Evolutionary conservation across 805 yeast genomes (phyloP).

Genomic region (Wickerhamiella spandovensis): DNA sequence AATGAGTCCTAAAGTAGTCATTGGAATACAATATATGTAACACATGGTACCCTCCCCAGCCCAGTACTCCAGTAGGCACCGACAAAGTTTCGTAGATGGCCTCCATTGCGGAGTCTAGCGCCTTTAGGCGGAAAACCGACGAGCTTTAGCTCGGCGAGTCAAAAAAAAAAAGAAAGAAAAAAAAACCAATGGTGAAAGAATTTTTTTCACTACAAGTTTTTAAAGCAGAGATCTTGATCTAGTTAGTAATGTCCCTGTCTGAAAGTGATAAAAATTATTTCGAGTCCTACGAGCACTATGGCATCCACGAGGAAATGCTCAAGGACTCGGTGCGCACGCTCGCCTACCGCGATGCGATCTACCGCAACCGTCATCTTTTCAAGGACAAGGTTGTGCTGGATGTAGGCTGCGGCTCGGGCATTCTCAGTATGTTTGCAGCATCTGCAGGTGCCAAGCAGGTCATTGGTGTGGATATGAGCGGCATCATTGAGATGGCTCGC

Average conservation of each 20-base stretch:
- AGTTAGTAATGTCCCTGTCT: not conserved
- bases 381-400: slow-evolving; percentile 90
- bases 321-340: slow-evolving; percentile 89
- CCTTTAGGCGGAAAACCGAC: too few species aligned
- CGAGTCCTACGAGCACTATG: slow-evolving; percentile 89
- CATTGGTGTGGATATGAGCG: slow-evolving; percentile 93
- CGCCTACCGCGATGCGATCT: slow-evolving; percentile 82
- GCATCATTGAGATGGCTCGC: slow-evolving; percentile 91
- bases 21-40: too few species aligned
- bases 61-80: too few species aligned
- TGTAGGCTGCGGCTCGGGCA: slow-evolving; percentile 99
- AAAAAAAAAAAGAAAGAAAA: too few species aligned
- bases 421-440: slow-evolving; percentile 94
- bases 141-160: too few species aligned
- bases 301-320: slow-evolving; percentile 97
- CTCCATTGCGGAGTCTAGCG: too few species aligned
- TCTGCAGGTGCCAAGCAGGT: slow-evolving; percentile 98
- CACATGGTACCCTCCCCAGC: too few species aligned
- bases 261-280: slow-evolving; percentile 76
- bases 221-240: too few species aligned
- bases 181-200: too few species aligned
- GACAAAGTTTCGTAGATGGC: too few species aligned
- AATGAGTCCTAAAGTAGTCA: too few species aligned
- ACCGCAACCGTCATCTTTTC: slow-evolving; percentile 76
- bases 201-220: too few species aligned